Evolutionary conservation across 768 basidiomycete species (phyloP).

Genomic region (Mycena amicta): DNA sequence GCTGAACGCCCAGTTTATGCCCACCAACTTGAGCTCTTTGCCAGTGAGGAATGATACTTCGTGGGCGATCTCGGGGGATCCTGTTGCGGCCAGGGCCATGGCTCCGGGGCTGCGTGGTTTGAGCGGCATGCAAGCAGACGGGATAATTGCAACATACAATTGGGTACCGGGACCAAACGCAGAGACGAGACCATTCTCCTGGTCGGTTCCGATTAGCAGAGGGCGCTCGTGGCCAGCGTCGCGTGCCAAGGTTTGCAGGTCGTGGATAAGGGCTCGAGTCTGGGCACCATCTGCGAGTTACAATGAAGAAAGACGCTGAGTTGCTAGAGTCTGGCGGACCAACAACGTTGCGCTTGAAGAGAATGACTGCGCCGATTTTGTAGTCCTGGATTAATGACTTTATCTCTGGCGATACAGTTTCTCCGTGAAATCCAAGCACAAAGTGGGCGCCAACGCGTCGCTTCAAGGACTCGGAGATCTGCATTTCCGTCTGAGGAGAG

Average conservation of each 20-base stretch:
- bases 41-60: constrained; percentile 52
- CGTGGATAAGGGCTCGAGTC: constrained; percentile 46
- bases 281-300: constrained; percentile 49
- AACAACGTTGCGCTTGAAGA: constrained; percentile 69
- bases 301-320: background rate
- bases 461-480: background rate
- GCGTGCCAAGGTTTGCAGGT: constrained; percentile 58
- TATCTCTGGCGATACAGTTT: constrained; percentile 52
- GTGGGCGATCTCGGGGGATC: constrained; percentile 45
- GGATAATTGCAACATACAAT: constrained; percentile 49
- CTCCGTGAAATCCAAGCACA: constrained; percentile 70
- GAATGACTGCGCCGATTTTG: constrained; percentile 66
- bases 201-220: constrained; percentile 71
- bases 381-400: constrained; percentile 61
- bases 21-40: constrained; percentile 57
- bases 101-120: constrained; percentile 59
- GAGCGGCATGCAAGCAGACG: constrained; percentile 1
- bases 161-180: constrained; percentile 72
- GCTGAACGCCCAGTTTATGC: constrained; percentile 73
- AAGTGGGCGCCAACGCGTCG: constrained; percentile 52
- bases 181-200: constrained; percentile 76
- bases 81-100: constrained; percentile 68
- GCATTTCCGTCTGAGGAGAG: background rate
- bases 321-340: constrained; percentile 35
- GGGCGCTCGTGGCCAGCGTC: constrained; percentile 57